Base-by-base conservation (phyloP, 345 rosid species). In the Linum tenue region DNA sequence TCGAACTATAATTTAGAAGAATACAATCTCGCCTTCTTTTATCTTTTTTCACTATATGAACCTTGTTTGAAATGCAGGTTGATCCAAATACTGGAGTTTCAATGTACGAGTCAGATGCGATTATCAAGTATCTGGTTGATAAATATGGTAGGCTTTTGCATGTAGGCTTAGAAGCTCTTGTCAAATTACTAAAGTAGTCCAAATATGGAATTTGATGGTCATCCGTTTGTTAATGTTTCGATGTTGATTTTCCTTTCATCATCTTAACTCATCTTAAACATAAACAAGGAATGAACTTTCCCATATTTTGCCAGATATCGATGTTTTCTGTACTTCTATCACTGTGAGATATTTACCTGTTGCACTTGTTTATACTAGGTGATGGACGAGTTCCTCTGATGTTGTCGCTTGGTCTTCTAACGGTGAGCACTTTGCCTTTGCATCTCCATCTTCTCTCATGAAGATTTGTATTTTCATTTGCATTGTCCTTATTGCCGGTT, bases 61-160 rank as follows among this genome's bases (percentile, higher is more conserved):
- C 31, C 31, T 22, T 22, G 31, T 22, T 22, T 40, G 63, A 62
- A 66, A 39, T 78, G 74, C 78, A 90, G 96, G 91, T 90, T 43
- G 98, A 90, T 82, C 97, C 96, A 51, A 92, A 92, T 77, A 85
- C 94, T 17, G 96, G 97, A 63, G 86, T 81, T 72, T 75, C 94
- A 48, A 90, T 92, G 90, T 90, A 92, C 65, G 98, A 92, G 80
- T 92, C 98, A 15, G 94, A 92, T 72, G 90, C 75, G 60, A 92
- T 92, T 75, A 88, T 92, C 67, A 90, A 86, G 77, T 90, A 92
- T 75, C 77, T 90, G 66, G 86, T 76, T 38, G 79, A 71, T 56
- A 92, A 82, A 90, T 92, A 92, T 67, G 96, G 97, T 89, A 39
- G 12, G 81, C 78, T 50, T 66, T 65, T 22, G 31, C 31, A 22